Evolutionary conservation across 768 basidiomycete genomes (phyloP).

Genomic region (Tricholoma terreum): DNA sequence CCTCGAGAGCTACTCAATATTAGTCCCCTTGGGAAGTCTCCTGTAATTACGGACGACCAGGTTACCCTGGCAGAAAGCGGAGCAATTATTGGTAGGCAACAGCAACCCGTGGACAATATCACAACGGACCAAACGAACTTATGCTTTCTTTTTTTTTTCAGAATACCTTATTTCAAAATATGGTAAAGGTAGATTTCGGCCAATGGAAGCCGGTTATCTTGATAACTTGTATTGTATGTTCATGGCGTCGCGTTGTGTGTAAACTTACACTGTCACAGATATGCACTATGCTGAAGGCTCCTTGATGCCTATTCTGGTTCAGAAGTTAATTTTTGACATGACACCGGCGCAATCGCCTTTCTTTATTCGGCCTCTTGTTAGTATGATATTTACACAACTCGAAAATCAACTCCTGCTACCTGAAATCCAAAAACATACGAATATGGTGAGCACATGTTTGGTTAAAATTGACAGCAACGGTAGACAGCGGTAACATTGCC

Average conservation of each 20-base stretch:
- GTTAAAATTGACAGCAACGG: background rate
- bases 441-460: slow-evolving; percentile 22
- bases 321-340: slow-evolving; percentile 29
- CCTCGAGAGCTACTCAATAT: slow-evolving; percentile 32
- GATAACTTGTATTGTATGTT: slow-evolving; percentile 16
- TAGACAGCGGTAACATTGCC: background rate
- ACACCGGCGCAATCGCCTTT: slow-evolving; percentile 32
- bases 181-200: slow-evolving; percentile 12
- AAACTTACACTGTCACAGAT: background rate
- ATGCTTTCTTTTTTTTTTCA: too few species aligned
- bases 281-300: slow-evolving; percentile 22
- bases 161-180: slow-evolving; percentile 22
- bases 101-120: background rate
- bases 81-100: slow-evolving; percentile 19
- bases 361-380: slow-evolving; percentile 33
- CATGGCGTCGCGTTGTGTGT: background rate
- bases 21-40: slow-evolving; percentile 38
- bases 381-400: slow-evolving; percentile 24
- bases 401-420: slow-evolving; percentile 21
- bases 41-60: slow-evolving; percentile 40
- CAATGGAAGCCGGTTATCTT: slow-evolving; percentile 14
- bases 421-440: slow-evolving; percentile 25
- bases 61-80: slow-evolving; percentile 33
- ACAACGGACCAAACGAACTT: background rate
- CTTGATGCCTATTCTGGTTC: slow-evolving; percentile 36